Conservation (phyloP, 139 green algal species). For the Closterium sp. region DNA sequence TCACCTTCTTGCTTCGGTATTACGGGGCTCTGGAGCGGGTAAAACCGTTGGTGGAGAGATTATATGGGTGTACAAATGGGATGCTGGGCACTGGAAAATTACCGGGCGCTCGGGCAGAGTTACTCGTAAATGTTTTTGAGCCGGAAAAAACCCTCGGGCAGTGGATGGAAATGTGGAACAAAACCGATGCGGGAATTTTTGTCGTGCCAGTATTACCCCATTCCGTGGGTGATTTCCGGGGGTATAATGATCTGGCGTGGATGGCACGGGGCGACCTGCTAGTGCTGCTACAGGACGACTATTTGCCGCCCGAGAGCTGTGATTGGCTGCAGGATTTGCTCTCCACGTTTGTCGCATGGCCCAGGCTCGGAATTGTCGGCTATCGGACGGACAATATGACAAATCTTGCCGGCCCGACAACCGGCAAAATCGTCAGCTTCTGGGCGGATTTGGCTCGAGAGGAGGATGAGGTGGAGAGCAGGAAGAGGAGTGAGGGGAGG, state of each 20-base stretch:
- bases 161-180: neutral
- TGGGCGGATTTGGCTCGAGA: neutral
- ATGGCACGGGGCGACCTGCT: neutral
- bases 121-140: neutral
- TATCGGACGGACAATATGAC: neutral
- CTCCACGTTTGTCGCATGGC: neutral
- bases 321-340: neutral
- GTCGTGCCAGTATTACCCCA: neutral
- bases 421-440: neutral
- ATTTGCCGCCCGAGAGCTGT: neutral
- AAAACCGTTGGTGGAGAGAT: neutral
- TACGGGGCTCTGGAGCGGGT: neutral
- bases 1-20: constrained; percentile 5
- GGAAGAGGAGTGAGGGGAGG: too few species aligned
- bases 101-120: neutral
- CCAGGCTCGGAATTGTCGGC: neutral
- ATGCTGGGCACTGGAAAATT: neutral
- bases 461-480: neutral
- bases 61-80: neutral
- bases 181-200: neutral
- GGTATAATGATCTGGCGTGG: neutral
- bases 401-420: neutral
- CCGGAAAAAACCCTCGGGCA: neutral
- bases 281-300: constrained; percentile 4
- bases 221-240: neutral